A percentile compares a stretch with the other conserved stretches of the same genome.
Evolutionary conservation across 495 filamentous ascomycete genomes (phyloP).

Genomic region (Daldinia bambusicola): DNA sequence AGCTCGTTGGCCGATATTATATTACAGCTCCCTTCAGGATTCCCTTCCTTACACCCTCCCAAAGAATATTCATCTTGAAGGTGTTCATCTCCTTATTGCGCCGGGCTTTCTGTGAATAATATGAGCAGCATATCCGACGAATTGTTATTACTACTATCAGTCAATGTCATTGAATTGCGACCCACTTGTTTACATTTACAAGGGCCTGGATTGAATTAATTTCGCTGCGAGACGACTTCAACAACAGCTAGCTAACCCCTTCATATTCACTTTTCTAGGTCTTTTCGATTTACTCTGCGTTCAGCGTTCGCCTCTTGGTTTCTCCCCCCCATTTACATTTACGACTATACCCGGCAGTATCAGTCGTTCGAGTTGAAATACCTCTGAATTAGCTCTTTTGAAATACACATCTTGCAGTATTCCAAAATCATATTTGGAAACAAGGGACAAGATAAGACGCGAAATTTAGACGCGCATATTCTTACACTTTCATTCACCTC

Average conservation of each 20-base stretch:
- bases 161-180: constrained; percentile 25
- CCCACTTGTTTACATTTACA: constrained; percentile 15
- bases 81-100: constrained; percentile 23
- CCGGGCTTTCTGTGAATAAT: constrained; percentile 2
- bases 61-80: constrained; percentile 14
- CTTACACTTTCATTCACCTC: constrained; percentile 23
- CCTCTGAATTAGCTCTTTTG: constrained; percentile 9
- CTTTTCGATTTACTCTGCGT: constrained; percentile 36
- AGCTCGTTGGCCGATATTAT: constrained; percentile 34
- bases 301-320: constrained; percentile 31
- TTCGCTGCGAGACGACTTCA: constrained; percentile 18
- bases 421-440: constrained; percentile 18
- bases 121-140: constrained; percentile 8
- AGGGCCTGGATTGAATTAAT: constrained; percentile 18
- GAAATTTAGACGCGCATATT: constrained; percentile 21
- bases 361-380: constrained; percentile 25
- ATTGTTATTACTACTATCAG: constrained; percentile 12
- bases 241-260: constrained; percentile 34
- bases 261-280: constrained; percentile 26
- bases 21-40: constrained; percentile 31
- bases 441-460: constrained; percentile 28
- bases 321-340: constrained; percentile 3
- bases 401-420: constrained; percentile 8
- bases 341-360: constrained; percentile 24
- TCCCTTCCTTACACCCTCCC: constrained; percentile 7